Evolutionary conservation across 2,329 filamentous ascomycete species (phyloP).

Genomic region (Diaporthe destruens): DNA sequence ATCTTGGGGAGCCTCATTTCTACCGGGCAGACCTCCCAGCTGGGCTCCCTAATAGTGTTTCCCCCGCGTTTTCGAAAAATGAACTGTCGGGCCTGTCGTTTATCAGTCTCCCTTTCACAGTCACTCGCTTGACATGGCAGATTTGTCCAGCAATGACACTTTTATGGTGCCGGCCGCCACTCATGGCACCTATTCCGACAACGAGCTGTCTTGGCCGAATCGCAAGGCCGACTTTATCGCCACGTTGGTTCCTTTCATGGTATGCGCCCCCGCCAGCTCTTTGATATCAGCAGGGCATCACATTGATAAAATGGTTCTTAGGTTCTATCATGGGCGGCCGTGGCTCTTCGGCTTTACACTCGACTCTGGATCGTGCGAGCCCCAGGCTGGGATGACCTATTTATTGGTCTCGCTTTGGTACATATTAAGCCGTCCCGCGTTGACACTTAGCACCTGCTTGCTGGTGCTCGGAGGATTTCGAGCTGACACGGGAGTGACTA

Average conservation of each 20-base stretch:
- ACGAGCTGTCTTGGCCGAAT: slow-evolving; percentile 37
- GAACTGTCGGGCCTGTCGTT: not conserved
- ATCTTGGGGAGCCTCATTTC: not conserved
- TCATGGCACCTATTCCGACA: slow-evolving; percentile 15
- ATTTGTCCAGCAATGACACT: not conserved
- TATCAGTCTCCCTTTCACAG: not conserved
- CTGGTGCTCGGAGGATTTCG: no score
- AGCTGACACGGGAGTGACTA: not conserved
- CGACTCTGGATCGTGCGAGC: slow-evolving; percentile 39
- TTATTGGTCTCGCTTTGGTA: slow-evolving; percentile 42
- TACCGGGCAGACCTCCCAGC: not conserved
- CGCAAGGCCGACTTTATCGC: slow-evolving; percentile 40
- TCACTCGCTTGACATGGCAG: slow-evolving; percentile 7
- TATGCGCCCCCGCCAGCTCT: not conserved
- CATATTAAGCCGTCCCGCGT: not conserved
- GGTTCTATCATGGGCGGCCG: slow-evolving; percentile 39
- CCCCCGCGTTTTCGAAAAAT: not conserved
- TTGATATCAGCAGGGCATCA: no score
- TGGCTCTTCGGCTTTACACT: slow-evolving; percentile 41
- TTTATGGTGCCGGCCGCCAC: not conserved
- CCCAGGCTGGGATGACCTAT: slow-evolving; percentile 43
- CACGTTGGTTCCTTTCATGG: slow-evolving; percentile 40
- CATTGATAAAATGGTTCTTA: not conserved
- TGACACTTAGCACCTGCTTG: no score
- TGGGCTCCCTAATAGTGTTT: not conserved